A percentile compares a stretch with the other conserved stretches of the same genome.
phyloP scores from a whole-genome alignment of 2,329 filamentous ascomycete species.

The Aspergillus hortae region DNA sequence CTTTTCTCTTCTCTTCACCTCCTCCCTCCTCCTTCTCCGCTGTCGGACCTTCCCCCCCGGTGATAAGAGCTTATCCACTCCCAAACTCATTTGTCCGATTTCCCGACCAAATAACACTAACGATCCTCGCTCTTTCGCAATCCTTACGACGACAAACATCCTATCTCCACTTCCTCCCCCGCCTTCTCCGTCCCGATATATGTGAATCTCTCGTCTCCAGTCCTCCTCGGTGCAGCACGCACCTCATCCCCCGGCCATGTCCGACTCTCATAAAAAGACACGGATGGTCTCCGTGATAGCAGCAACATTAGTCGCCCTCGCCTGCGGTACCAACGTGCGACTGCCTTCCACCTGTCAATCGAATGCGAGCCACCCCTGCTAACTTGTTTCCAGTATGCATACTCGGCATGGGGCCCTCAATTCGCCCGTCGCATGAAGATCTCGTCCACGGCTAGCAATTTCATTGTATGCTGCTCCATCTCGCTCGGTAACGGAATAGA shows the following conservation, averaged over 20 bases:
- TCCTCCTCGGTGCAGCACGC: neutral
- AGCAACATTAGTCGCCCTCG: constrained; percentile 77
- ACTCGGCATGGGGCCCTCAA: constrained; percentile 95
- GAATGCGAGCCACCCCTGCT: neutral
- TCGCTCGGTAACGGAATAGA: constrained; percentile 21
- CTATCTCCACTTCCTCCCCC: neutral
- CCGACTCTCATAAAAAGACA: constrained; percentile 40
- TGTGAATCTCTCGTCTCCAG: constrained; percentile 1
- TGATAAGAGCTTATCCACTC: neutral
- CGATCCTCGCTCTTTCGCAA: neutral
- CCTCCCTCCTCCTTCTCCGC: neutral
- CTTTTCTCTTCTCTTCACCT: neutral
- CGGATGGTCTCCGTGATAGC: constrained; percentile 80
- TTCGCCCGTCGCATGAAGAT: constrained; percentile 83
- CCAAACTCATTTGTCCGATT: neutral
- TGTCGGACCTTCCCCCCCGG: neutral
- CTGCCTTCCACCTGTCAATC: neutral
- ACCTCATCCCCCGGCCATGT: constrained; percentile 18
- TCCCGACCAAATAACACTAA: neutral
- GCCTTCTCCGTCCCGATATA: neutral
- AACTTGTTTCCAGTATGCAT: constrained; percentile 71
- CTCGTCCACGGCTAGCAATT: constrained; percentile 86
- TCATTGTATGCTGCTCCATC: constrained; percentile 62
- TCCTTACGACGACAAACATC: neutral
- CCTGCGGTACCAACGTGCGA: constrained; percentile 84